Base-by-base conservation (phyloP, 768 basidiomycete species). In the Flagelloscypha sp. region DNA sequence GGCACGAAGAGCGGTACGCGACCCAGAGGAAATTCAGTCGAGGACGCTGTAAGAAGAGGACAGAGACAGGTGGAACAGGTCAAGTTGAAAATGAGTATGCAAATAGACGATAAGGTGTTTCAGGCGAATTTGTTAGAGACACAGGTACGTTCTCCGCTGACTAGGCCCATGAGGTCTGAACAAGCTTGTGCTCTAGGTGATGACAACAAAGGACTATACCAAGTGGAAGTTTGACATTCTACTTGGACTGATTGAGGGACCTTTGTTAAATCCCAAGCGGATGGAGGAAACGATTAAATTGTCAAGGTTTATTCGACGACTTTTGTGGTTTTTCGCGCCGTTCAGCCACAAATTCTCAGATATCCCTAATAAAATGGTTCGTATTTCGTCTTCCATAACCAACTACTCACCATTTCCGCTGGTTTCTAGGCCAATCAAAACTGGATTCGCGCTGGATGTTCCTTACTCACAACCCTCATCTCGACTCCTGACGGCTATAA, bases 301-400 rank as follows among this genome's bases (percentile, higher is more conserved):
- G 10, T 81, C 85, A 9, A 78, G 86, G 45, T 94, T 93, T 46
- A 79, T 94, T 37, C 74, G 84, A n/a, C 69, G 88, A 22, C 61
- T 99, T n/a, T 79, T 94, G 68, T 72, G 78, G 0, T 98, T 98
- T 63, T 97, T 84, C 53, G 84, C 94, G 51, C 95, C 95, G 1
- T 84, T 87, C 53, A 81, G 66, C 38, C 82, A 82, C 56, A 76
- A 86, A 11, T 98, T 95, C 56, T 84, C 86, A 3, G 83, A 88
- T 46, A 67, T 97, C 49, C 72, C 73, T 16, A 72, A 74, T 44
- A 78, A 68, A 27, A 79, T 76, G 55, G 92, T 72, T 37, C 39
- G 29, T 17, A 20, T n/a, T 23, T 16, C 10, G 9, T n/a, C 8
- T 27, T 7, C 19, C 24, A 54, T 48, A 29, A n/a, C 33, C 33